phyloP scores from a whole-genome alignment of 352 stramenopile species.

The Globisporangium cederbergense region DNA sequence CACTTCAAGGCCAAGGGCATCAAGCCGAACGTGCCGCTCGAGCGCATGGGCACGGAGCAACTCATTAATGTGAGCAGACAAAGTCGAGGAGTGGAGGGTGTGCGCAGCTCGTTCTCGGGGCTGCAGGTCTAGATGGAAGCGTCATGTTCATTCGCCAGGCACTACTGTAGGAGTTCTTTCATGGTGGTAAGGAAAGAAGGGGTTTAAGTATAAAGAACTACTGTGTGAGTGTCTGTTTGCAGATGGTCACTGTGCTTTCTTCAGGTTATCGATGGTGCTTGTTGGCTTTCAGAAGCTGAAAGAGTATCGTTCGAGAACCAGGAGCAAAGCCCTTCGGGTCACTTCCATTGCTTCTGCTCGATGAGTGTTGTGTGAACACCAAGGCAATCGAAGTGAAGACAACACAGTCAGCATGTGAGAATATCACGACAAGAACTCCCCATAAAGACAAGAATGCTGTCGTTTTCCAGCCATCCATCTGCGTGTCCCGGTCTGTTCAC shows the following conservation, averaged over 20 bases:
- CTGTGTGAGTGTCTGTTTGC: neutral
- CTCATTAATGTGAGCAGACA: constrained; percentile 10
- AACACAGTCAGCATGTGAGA: too few species aligned
- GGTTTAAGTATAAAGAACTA: too few species aligned
- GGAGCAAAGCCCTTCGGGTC: neutral
- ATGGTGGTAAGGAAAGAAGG: too few species aligned
- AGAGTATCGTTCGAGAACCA: neutral
- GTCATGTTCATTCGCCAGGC: neutral
- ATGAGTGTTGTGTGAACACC: neutral
- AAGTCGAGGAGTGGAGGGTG: too few species aligned
- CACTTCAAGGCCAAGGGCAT: constrained; percentile 62
- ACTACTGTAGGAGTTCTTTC: too few species aligned
- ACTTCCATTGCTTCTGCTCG: neutral
- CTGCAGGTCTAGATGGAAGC: constrained; percentile 4
- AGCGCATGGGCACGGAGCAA: constrained; percentile 48
- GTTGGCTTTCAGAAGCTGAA: neutral
- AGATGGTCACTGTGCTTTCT: neutral
- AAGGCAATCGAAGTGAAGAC: too few species aligned
- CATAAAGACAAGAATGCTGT: neutral
- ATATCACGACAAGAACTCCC: too few species aligned
- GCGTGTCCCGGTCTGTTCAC: neutral
- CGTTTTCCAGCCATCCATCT: neutral
- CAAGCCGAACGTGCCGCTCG: constrained; percentile 44
- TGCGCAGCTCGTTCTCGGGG: constrained; percentile 7
- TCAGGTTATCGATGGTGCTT: neutral